Evolutionary conservation across 2,329 filamentous ascomycete species (phyloP), one percentile per base, ranked within the genome.

Genomic region (Cordyceps farinosa): DNA sequence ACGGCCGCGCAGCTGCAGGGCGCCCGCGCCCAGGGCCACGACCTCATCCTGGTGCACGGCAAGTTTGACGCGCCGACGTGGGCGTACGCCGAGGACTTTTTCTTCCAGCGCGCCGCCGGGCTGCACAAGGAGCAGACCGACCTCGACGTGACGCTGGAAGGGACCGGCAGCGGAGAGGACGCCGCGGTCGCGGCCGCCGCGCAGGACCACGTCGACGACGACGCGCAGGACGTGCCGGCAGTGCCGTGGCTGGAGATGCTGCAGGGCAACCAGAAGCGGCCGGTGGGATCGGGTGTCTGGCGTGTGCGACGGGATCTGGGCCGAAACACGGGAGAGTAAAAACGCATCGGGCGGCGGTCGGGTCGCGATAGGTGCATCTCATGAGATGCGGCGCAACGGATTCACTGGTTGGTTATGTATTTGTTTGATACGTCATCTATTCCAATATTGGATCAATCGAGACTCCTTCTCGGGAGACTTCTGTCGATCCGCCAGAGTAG

Each of bases 41-140:
- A 80, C 17, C 76, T 90, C 17, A 82, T 90, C 3, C 78, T 92
- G 3, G 82, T 91, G 1, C 83, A 87, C 61, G 89, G 89, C 2
- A 87, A 84, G 67, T 85, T 90, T 62, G 89, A 91, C 69, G 76
- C 84, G 1, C 87, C 89, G 0, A 85, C 80, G 3, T 91, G 88
- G 88, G 86, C 87, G 1, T 90, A 89, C 65, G 84, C 84, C 0
- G 88, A 91, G 70, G 84, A 88, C 42, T 67, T 87, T 17, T 82
- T 86, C 66, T 68, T 73, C 38, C 72, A 71, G 66, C 72, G 75
- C 15, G 70, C 64, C 1, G 63, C 66, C 42, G 70, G 17, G 29
- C 30, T 9, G 15, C 40, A 40, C 22, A 11, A 29, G 29, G 38
- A 64, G 54, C 29, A 5, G 51, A 61, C 22, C 8, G 70, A 68